Conservation (phyloP, 176 grass and related monocot species). For the Rhynchospora breviuscula region DNA sequence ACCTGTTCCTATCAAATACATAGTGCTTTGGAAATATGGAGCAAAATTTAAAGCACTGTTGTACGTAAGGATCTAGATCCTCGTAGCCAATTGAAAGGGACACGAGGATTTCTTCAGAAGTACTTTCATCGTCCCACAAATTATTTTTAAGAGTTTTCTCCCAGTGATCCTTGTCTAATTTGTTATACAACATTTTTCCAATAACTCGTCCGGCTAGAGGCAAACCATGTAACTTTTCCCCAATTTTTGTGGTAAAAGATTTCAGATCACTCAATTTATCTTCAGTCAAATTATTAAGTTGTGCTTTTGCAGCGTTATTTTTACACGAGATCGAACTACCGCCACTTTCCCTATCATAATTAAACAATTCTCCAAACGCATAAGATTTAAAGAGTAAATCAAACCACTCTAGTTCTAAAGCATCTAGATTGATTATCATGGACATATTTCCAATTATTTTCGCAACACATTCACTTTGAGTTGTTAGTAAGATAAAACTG, state of each 20-base stretch:
- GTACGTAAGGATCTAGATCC: conserved; percentile 29
- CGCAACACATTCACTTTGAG: too few relatives aligned
- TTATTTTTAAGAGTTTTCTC: conserved; percentile 14
- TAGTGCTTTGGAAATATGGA: conserved; percentile 36
- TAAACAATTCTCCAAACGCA: too few relatives aligned
- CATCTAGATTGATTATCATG: too few relatives aligned
- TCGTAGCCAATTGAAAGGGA: conserved; percentile 21
- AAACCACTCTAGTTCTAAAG: too few relatives aligned
- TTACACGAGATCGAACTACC: not conserved
- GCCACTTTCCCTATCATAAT: too few relatives aligned
- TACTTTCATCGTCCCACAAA: conserved; percentile 33
- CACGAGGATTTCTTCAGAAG: conserved; percentile 9
- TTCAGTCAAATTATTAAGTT: not conserved
- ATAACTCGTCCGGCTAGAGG: conserved; percentile 27
- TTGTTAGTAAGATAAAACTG: too few relatives aligned
- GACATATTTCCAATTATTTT: too few relatives aligned
- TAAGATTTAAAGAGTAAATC: too few relatives aligned
- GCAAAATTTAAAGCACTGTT: conserved; percentile 33
- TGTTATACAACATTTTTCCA: conserved; percentile 19
- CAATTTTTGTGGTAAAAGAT: conserved; percentile 25
- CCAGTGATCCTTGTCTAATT: conserved; percentile 20
- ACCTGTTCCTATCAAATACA: conserved; percentile 30
- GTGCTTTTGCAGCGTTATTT: not conserved
- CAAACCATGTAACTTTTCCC: conserved; percentile 21
- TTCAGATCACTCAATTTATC: not conserved